A percentile compares a stretch with the other conserved stretches of the same genome.
Conservation (phyloP, 2,329 filamentous ascomycete species). For the Diaporthe vaccinii region DNA sequence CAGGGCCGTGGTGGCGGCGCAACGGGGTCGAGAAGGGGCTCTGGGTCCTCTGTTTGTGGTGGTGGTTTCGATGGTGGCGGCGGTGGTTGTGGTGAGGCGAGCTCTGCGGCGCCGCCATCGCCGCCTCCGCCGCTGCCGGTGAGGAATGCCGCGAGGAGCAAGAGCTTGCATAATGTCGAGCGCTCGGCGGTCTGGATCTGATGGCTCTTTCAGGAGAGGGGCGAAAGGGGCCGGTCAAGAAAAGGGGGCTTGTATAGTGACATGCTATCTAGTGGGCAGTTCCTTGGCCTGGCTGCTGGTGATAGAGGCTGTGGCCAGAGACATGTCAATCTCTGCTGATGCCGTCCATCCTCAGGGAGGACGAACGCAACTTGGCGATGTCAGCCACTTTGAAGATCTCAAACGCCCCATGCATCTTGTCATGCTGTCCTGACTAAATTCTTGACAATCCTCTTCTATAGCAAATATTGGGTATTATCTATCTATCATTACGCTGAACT, state of each 20-base stretch:
- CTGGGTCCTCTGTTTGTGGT: background rate
- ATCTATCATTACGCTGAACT: background rate
- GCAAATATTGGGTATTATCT: slow-evolving; percentile 9
- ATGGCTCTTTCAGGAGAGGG: background rate
- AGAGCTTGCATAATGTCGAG: slow-evolving; percentile 4
- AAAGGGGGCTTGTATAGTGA: background rate
- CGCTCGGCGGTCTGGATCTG: background rate
- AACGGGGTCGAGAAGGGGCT: background rate
- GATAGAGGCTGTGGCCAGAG: background rate
- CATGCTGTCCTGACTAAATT: background rate
- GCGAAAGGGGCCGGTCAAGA: too few species aligned
- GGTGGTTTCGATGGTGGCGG: background rate
- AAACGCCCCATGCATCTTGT: background rate
- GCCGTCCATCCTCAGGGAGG: background rate
- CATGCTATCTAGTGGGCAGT: background rate
- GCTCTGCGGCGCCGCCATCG: background rate
- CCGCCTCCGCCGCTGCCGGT: slow-evolving; percentile 2
- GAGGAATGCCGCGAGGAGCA: background rate
- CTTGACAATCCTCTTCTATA: background rate
- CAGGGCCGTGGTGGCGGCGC: background rate
- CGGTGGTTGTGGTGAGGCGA: background rate
- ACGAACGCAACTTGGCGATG: too few species aligned
- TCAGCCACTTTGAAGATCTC: background rate
- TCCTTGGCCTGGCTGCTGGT: too few species aligned
- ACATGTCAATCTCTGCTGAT: background rate